These are phyloP conservation scores for Dalechampia spathulata DNA, from an alignment of 441 rosid species.

Conservation along the genomic window DNA sequence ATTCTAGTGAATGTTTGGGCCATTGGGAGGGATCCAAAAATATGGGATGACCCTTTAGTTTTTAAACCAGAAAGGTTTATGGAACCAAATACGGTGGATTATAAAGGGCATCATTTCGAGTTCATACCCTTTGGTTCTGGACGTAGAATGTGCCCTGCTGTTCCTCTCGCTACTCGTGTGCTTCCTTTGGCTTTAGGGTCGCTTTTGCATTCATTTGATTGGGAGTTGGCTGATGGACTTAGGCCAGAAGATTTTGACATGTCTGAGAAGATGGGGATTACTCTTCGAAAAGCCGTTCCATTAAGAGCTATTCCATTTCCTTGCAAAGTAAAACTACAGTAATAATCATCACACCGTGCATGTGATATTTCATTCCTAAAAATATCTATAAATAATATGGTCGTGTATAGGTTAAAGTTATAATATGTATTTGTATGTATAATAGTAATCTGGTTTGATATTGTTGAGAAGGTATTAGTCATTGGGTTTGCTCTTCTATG, in stretches of 20 bases:
- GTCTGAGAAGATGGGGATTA: slow-evolving; percentile 59
- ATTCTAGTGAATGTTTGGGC: slow-evolving; percentile 44
- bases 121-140: slow-evolving; percentile 52
- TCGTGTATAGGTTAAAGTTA: too few relatives aligned
- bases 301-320: slow-evolving; percentile 43
- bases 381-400: too few relatives aligned
- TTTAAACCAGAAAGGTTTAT: slow-evolving; percentile 47
- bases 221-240: slow-evolving; percentile 38
- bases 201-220: slow-evolving; percentile 43
- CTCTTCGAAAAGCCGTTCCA: slow-evolving; percentile 48
- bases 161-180: slow-evolving; percentile 53
- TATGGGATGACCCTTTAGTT: slow-evolving; percentile 32
- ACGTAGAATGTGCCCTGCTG: slow-evolving; percentile 40
- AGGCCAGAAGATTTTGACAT: slow-evolving; percentile 44
- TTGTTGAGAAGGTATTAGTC: too few relatives aligned
- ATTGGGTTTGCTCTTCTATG: too few relatives aligned
- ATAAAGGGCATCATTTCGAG: slow-evolving; percentile 44
- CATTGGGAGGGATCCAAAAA: slow-evolving; percentile 37
- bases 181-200: slow-evolving; percentile 51
- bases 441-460: too few relatives aligned
- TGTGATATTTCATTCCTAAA: too few relatives aligned
- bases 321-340: too few relatives aligned
- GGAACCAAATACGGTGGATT: slow-evolving; percentile 23
- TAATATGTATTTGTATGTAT: too few relatives aligned
- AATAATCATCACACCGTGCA: too few relatives aligned